Percentiles rank a stretch among this genome's conserved stretches.
phyloP scores from a whole-genome alignment of 2,329 filamentous ascomycete genomes.

The Sclerotinia spermophila region DNA sequence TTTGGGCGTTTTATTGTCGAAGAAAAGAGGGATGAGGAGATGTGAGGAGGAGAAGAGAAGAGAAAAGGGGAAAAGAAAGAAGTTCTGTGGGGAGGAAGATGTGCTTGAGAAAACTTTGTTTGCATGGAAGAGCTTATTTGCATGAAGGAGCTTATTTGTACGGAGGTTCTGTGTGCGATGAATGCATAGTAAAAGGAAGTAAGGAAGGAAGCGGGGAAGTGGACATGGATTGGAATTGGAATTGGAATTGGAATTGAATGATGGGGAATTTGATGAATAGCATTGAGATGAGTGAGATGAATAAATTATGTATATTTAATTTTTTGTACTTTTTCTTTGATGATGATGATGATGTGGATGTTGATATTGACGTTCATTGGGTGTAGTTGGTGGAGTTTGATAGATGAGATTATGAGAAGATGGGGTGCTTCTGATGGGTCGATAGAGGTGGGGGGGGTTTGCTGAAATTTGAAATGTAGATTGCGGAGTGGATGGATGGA shows the following conservation, averaged over 20 bases:
- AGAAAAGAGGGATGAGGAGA: not conserved
- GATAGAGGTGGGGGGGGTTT: not conserved
- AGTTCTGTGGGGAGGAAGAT: not conserved
- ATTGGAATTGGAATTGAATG: constrained; percentile 10
- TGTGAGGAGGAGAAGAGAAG: not conserved
- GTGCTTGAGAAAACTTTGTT: no score
- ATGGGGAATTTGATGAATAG: constrained; percentile 5
- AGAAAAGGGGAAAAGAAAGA: not conserved
- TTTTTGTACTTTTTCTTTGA: not conserved
- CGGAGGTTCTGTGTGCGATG: not conserved
- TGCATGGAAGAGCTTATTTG: not conserved
- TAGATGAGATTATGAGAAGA: not conserved
- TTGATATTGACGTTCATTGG: not conserved
- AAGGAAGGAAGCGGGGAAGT: not conserved
- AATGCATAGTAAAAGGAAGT: not conserved
- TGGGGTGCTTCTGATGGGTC: not conserved
- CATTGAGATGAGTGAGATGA: constrained; percentile 7
- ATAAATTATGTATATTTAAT: constrained; percentile 13
- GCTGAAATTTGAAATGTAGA: not conserved
- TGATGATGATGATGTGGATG: not conserved
- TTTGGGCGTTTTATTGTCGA: not conserved
- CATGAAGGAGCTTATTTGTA: not conserved
- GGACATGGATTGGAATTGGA: not conserved
- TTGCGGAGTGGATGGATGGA: not conserved
- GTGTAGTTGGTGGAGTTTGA: not conserved